These are phyloP conservation scores for Ceratocystis huliohia DNA, from an alignment of 2,329 filamentous ascomycete genomes.

Conservation along the genomic window DNA sequence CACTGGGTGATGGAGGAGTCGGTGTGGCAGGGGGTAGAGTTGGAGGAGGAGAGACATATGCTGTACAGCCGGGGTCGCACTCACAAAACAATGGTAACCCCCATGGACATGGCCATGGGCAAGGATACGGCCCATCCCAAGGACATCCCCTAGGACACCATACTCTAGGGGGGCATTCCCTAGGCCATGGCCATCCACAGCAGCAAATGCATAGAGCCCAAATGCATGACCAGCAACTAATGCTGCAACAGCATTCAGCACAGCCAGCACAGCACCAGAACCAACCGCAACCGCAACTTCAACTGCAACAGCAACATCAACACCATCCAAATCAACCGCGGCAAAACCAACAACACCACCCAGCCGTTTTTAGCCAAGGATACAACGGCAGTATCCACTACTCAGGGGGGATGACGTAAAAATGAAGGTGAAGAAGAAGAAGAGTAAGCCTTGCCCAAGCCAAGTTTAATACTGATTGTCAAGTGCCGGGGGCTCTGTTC, in stretches of 20 bases:
- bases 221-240: not conserved
- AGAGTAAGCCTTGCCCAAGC: not conserved
- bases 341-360: not conserved
- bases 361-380: conserved; percentile 1
- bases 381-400: conserved; percentile 9
- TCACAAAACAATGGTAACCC: not conserved
- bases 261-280: conserved; percentile 2
- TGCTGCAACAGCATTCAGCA: not conserved
- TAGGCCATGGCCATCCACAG: not conserved
- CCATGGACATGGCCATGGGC: conserved; percentile 7
- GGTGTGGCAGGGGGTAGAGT: not conserved
- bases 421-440: no score
- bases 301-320: not conserved
- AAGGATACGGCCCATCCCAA: not conserved
- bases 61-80: not conserved
- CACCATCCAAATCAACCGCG: conserved; percentile 5
- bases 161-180: not conserved
- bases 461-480: not conserved
- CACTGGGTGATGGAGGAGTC: not conserved
- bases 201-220: conserved; percentile 5
- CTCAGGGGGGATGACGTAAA: not conserved
- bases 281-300: not conserved
- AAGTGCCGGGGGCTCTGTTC: not conserved
- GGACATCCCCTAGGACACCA: not conserved
- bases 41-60: not conserved